These are phyloP conservation scores for Tympanopsis confertula DNA, from an alignment of 2,329 filamentous ascomycete species.

Conservation along the genomic window DNA sequence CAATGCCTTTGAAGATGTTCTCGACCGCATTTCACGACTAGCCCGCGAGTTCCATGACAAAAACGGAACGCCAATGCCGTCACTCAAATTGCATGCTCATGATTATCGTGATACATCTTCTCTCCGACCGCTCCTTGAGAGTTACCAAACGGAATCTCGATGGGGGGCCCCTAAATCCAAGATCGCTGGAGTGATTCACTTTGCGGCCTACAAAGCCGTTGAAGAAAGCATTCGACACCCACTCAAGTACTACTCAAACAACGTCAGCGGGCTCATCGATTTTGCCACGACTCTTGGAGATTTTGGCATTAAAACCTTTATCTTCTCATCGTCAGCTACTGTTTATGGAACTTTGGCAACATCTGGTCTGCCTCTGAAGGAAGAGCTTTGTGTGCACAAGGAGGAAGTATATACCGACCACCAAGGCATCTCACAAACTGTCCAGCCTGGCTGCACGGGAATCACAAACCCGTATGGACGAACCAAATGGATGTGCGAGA, in stretches of 20 bases:
- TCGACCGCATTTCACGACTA: slow-evolving; percentile 10
- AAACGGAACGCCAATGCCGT: slow-evolving; percentile 9
- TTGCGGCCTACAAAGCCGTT: slow-evolving; percentile 47
- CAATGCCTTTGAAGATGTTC: slow-evolving; percentile 17
- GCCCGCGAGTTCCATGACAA: slow-evolving; percentile 7
- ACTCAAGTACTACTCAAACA: slow-evolving; percentile 46
- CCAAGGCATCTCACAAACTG: slow-evolving; percentile 21
- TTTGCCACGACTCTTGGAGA: slow-evolving; percentile 36
- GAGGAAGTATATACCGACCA: slow-evolving; percentile 25
- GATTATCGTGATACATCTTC: slow-evolving; percentile 18
- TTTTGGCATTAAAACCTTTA: slow-evolving; percentile 43
- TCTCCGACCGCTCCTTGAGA: slow-evolving; percentile 17
- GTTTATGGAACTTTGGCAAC: slow-evolving; percentile 39
- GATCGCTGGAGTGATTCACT: slow-evolving; percentile 45
- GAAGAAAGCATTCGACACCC: slow-evolving; percentile 42
- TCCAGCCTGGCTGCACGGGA: slow-evolving; percentile 34
- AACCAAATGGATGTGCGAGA: slow-evolving; percentile 49
- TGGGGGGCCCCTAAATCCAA: slow-evolving; percentile 25
- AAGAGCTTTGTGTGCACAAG: slow-evolving; percentile 36
- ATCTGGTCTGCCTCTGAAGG: slow-evolving; percentile 30
- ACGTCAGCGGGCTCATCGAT: slow-evolving; percentile 42
- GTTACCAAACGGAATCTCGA: slow-evolving; percentile 20
- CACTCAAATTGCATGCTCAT: not conserved
- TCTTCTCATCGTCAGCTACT: slow-evolving; percentile 48
- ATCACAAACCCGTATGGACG: slow-evolving; percentile 48